Evolutionary conservation across 768 basidiomycete species (phyloP), one percentile per base, ranked within the genome.

Genomic region (Tricholoma sp.): DNA sequence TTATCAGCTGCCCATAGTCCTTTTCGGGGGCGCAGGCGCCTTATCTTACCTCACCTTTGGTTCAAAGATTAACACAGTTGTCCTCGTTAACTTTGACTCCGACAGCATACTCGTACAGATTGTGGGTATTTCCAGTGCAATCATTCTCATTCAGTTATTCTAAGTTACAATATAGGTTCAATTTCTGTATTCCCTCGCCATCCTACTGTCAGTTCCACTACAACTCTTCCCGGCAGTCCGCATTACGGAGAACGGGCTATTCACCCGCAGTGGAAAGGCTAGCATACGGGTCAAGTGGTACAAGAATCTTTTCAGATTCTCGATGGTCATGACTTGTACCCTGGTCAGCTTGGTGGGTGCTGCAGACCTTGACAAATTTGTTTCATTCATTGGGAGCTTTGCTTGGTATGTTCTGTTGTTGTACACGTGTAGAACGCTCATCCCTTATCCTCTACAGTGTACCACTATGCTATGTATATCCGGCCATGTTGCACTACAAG

Each of bases 141-240:
- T 37, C 53, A 24, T 52, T 58, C 41, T 47, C 17, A 15, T 52
- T 20, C 32, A 12, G 39, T 51, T 33, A 50, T 12, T 53, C 34
- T 50, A 18, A 11, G 33, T 51, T 3, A 36, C 41, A 32, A 36
- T 11, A 33, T 41, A 88, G 85, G 84, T 89, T 9, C 91, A 92
- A 75, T 86, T 92, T 69, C 68, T 94, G 31, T 94, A 97, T 73
- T 88, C 92, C n/a, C 72, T 94, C 34, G 97, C 95, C 11, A 98
- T 98, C 72, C 74, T 92, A 59, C 81, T 94, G 42, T 97, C 94
- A 12, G 88, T 90, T 7, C 94, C 96, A 0, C 82, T 98, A 0
- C 95, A 98, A 71, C 86, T 98, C 55, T 98, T 98, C 91, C 97
- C 97, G 0, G 97, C 96, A 2, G 86, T 96, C 48, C 85, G 97